Evolutionary conservation across 177 flowering plant species (phyloP), one percentile per base, ranked within the genome.

Genomic region (Vitis hybrid): DNA sequence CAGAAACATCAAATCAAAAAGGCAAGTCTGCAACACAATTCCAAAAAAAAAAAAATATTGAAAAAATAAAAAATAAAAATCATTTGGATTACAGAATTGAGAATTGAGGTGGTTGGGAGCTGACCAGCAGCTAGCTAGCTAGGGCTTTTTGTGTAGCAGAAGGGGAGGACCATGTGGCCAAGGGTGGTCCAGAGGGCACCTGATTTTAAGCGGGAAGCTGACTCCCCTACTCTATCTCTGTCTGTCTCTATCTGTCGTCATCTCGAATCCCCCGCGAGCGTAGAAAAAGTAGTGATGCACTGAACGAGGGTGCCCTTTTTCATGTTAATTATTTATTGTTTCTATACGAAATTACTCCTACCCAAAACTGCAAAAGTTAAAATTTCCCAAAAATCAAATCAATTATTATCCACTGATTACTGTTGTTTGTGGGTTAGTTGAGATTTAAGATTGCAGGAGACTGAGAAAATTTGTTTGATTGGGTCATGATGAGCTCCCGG

Each of bases 271-370:
- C 79, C 76, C 72, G 74, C 77, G 71, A 76, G 71, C 73, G 55
- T 67, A 72, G 78, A 74, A 68, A 71, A 67, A 65, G 65, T 53
- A 71, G 70, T 70, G 30, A 64, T 70, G 72, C 78, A 64, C 46
- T 63, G 70, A 74, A 78, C 77, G 80, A 78, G 80, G 81, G 56
- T 51, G 46, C 59, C 74, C 62, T 65, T 70, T 77, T 61, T 67
- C 69, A 65, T 69, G 79, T 3, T 21, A 61, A 48, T 41, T 30
- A 63, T 73, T 74, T 68, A 74, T 57, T 50, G 51, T 52, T 18
- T n/a, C 11, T 11, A 51, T 48, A n/a, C 15, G 8, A 32, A 30
- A 15, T 30, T 13, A 35, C 46, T 35, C 46, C 46, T 35, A 35
- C 46, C 46, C 46, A 35, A 24, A 7, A 5, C 46, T 35, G 46